Conservation (phyloP, 2,329 filamentous ascomycete species). For the Tolypocladium tropicale region DNA sequence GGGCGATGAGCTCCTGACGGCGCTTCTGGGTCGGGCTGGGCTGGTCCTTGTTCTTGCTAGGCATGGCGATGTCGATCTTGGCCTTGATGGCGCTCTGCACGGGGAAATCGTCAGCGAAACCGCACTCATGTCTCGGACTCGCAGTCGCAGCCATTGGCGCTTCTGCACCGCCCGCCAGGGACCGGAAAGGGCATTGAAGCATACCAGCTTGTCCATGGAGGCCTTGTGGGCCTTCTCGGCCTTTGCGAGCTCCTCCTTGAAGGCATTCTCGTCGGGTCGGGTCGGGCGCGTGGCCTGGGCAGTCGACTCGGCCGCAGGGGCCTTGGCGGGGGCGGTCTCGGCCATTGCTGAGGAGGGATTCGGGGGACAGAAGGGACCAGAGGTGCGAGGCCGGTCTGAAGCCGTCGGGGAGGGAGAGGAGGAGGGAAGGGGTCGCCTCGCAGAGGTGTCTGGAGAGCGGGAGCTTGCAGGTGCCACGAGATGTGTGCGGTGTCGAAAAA, state of each 20-base stretch:
- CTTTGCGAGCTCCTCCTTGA: conserved; percentile 67
- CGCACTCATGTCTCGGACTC: not conserved
- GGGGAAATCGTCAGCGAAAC: not conserved
- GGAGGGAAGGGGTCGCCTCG: not conserved
- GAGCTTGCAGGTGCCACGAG: conserved; percentile 2
- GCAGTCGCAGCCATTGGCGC: not conserved
- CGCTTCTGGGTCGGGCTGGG: conserved; percentile 72
- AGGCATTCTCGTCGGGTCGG: conserved; percentile 79
- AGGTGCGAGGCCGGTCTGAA: conserved; percentile 1
- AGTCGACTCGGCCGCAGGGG: conserved; percentile 28
- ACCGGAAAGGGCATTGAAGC: conserved; percentile 7
- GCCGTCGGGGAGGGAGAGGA: not conserved
- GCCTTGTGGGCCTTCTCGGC: conserved; percentile 81
- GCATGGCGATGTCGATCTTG: conserved; percentile 76
- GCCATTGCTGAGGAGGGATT: conserved; percentile 29
- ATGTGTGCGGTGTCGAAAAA: conserved; percentile 3
- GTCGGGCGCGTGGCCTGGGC: conserved; percentile 51
- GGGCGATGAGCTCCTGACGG: conserved; percentile 72
- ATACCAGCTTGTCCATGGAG: conserved; percentile 51
- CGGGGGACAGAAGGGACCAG: conserved; percentile 8
- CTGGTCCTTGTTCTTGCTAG: conserved; percentile 65
- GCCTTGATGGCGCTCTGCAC: conserved; percentile 74
- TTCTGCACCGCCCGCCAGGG: not conserved
- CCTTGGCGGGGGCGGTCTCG: conserved; percentile 34
- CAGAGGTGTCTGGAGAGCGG: conserved; percentile 1